These are phyloP conservation scores for Stachybotrys echinatus DNA, from an alignment of 2,329 filamentous ascomycete genomes.

Conservation along the genomic window DNA sequence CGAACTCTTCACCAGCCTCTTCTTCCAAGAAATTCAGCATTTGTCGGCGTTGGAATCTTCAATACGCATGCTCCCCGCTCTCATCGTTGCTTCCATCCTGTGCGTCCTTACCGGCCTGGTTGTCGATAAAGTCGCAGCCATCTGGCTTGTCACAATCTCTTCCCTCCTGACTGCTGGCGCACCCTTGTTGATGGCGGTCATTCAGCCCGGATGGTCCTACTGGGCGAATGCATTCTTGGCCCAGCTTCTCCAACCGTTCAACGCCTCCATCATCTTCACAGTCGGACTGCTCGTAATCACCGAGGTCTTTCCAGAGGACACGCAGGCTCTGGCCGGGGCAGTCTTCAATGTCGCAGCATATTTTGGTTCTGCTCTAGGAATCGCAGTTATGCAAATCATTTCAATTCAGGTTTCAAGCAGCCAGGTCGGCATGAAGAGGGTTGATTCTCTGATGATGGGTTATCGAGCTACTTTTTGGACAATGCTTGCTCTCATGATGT, in stretches of 20 bases:
- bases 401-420: constrained; percentile 30
- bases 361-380: constrained; percentile 47
- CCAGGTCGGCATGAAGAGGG: constrained; percentile 13
- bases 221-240: constrained; percentile 43
- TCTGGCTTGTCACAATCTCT: constrained; percentile 32
- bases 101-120: constrained; percentile 40
- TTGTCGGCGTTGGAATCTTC: constrained; percentile 39
- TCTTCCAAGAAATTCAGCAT: constrained; percentile 46
- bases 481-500: constrained; percentile 40
- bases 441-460: constrained; percentile 35
- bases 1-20: constrained; percentile 43
- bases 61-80: constrained; percentile 37
- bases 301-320: constrained; percentile 48
- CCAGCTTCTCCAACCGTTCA: constrained; percentile 34
- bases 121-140: constrained; percentile 33
- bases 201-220: constrained; percentile 42
- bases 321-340: constrained; percentile 53
- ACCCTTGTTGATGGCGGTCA: constrained; percentile 51
- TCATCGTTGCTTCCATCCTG: constrained; percentile 35
- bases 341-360: constrained; percentile 57
- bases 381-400: constrained; percentile 42
- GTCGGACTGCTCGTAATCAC: constrained; percentile 49
- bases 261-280: constrained; percentile 46
- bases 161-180: constrained; percentile 36
- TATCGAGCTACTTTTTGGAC: constrained; percentile 47